These are phyloP conservation scores for Daldinia concentrica DNA, from an alignment of 495 filamentous ascomycete species.

Conservation along the genomic window DNA sequence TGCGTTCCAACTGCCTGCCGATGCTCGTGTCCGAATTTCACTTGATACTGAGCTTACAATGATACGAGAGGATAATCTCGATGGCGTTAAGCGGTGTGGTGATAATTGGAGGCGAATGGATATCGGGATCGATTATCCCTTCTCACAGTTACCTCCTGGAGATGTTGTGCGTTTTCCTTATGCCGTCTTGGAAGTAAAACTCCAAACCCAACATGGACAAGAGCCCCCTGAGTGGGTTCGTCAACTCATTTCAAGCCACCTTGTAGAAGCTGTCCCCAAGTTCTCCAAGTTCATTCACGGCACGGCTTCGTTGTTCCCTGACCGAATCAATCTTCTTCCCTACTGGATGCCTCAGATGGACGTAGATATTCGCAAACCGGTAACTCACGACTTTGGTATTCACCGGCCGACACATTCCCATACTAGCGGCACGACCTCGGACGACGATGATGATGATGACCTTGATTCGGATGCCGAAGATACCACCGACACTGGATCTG, in stretches of 20 bases:
- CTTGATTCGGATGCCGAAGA: constrained; percentile 67
- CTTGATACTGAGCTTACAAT: constrained; percentile 96
- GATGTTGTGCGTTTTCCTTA: constrained; percentile 95
- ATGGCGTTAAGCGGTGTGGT: constrained; percentile 77
- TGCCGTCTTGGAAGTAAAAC: constrained; percentile 94
- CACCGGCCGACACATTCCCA: constrained; percentile 77
- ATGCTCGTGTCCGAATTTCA: constrained; percentile 95
- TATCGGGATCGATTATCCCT: constrained; percentile 96
- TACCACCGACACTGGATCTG: constrained; percentile 33
- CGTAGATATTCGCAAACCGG: constrained; percentile 94
- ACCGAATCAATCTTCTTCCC: constrained; percentile 87
- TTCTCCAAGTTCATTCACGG: constrained; percentile 99
- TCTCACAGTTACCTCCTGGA: constrained; percentile 83
- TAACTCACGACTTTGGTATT: constrained; percentile 87
- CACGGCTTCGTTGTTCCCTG: constrained; percentile 83
- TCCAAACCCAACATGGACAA: constrained; percentile 97
- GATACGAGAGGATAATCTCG: constrained; percentile 93
- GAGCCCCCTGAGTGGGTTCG: constrained; percentile 97
- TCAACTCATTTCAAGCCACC: constrained; percentile 87
- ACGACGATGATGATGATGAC: constrained; percentile 66
- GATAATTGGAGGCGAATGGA: constrained; percentile 97
- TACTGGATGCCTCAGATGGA: constrained; percentile 99
- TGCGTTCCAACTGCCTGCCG: constrained; percentile 95
- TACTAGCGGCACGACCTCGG: constrained; percentile 79
- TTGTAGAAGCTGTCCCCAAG: constrained; percentile 97